A percentile compares a stretch with the other conserved stretches of the same genome.
These are phyloP conservation scores for Penicillium janthinellum DNA, from an alignment of 2,329 filamentous ascomycete species.

Conservation along the genomic window DNA sequence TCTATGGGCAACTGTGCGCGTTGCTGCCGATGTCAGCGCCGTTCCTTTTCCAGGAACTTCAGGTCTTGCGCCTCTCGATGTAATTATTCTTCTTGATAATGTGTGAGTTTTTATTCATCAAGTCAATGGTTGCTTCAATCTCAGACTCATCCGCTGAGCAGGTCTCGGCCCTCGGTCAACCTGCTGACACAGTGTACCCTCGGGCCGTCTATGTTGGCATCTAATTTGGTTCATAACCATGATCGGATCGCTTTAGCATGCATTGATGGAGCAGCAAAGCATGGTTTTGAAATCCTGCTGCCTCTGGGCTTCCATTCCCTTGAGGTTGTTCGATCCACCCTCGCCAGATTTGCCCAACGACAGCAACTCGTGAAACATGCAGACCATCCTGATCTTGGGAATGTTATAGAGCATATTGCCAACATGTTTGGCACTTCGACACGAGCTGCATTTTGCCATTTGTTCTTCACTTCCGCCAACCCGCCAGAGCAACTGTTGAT, in stretches of 20 bases:
- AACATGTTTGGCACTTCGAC: constrained; percentile 27
- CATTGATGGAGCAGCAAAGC: constrained; percentile 21
- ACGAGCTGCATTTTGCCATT: constrained; percentile 33
- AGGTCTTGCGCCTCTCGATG: constrained; percentile 33
- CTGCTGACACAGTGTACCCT: constrained; percentile 25
- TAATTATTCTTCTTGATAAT: constrained; percentile 40
- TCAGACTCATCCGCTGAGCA: constrained; percentile 6
- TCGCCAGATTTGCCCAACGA: constrained; percentile 24
- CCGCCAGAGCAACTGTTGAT: constrained; percentile 22
- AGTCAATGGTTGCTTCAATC: not conserved
- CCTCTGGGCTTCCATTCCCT: constrained; percentile 28
- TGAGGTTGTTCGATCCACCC: constrained; percentile 20
- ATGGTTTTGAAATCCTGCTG: constrained; percentile 29
- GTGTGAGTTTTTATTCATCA: constrained; percentile 28
- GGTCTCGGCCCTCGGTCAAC: constrained; percentile 18
- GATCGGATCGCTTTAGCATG: constrained; percentile 33
- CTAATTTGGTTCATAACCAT: constrained; percentile 23
- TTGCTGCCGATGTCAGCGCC: constrained; percentile 32
- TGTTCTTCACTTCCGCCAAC: constrained; percentile 36
- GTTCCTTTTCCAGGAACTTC: constrained; percentile 19
- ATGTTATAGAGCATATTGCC: constrained; percentile 29
- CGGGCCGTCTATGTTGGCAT: constrained; percentile 27
- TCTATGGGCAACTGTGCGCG: constrained; percentile 24
- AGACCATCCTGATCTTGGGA: constrained; percentile 12
- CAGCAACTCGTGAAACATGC: constrained; percentile 14